phyloP scores from a whole-genome alignment of 176 grass and related monocot genomes.

The Panicum miliaceum region DNA sequence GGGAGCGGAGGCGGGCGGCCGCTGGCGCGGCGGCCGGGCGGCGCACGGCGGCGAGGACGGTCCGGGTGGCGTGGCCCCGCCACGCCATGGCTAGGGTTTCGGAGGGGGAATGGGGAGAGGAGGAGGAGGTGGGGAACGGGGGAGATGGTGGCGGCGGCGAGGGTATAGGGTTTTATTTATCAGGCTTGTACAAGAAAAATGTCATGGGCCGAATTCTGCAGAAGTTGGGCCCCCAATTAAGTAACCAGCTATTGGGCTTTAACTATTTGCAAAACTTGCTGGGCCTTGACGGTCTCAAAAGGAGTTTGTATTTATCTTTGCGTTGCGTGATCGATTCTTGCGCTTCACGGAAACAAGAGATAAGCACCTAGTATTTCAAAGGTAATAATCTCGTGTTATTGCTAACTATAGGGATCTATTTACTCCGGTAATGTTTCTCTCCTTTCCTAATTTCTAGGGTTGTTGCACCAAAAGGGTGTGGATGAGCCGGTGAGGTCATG shows the following conservation, averaged over 20 bases:
- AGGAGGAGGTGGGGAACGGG: not conserved
- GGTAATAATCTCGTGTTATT: too few relatives aligned
- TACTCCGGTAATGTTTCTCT: too few relatives aligned
- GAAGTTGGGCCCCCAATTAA: not conserved
- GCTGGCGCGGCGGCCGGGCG: conserved; percentile 41
- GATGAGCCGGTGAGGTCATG: too few relatives aligned
- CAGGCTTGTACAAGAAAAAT: not conserved
- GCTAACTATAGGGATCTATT: too few relatives aligned
- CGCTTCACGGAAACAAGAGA: not conserved
- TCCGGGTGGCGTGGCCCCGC: conserved; percentile 73
- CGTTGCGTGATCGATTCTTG: not conserved
- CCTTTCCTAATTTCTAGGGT: too few relatives aligned
- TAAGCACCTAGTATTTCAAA: not conserved
- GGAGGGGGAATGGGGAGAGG: not conserved
- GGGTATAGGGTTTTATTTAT: conserved; percentile 40
- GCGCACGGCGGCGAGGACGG: conserved; percentile 61
- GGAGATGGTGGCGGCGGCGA: conserved; percentile 12
- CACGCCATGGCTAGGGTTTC: conserved; percentile 73
- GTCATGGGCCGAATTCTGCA: not conserved
- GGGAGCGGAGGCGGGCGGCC: conserved; percentile 35
- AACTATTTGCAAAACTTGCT: not conserved
- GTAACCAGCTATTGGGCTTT: not conserved
- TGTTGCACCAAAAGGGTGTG: too few relatives aligned
- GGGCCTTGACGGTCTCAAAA: not conserved
- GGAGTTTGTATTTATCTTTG: too few relatives aligned